Evolutionary conservation across 768 basidiomycete species (phyloP), one percentile per base, ranked within the genome.

Genomic region (Amanita phalloides): DNA sequence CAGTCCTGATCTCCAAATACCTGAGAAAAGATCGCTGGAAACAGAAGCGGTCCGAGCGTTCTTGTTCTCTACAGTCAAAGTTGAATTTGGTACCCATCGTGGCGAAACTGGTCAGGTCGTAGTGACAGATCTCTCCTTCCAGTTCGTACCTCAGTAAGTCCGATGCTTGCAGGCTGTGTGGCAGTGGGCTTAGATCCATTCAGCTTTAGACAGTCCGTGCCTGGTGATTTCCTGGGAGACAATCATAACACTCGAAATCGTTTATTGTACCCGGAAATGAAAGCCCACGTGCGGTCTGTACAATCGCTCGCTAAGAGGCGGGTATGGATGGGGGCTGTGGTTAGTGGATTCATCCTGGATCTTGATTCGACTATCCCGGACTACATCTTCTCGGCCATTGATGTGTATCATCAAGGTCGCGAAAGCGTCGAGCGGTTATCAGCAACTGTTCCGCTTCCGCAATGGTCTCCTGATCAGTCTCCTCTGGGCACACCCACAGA

Each of bases 311-410:
- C 71, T 3, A 71, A 73, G 14, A 75, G 78, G 32, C 74, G 77
- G 51, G 65, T 88, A 21, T 78, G 77, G 69, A 68, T 89, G 50
- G 68, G 69, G 25, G 86, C 86, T 1, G 77, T 73, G 48, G 85
- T 95, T 58, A 86, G 81, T 59, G 92, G 92, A 10, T 92, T 94
- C 62, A 73, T 88, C 45, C 70, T 94, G 52, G 88, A 93, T 59
- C 68, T 95, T 21, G 90, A 93, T 61, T 82, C 90, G 0, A 76
- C 77, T 23, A 86, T 94, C 51, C 79, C 89, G 3, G 79, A 80
- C 54, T 89, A 80, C 59, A 70, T 90, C 6, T 89, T 85, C 61
- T 82, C 87, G n/a, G 68, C 93, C 23, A 74, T 90, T 39, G 88
- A 91, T 53, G 90, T 94, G 26, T 93, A 92, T 66, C 79, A 76